Evolutionary conservation across 1,284 basidiomycete genomes (phyloP).

Genomic region (Testicularia cyperi): DNA sequence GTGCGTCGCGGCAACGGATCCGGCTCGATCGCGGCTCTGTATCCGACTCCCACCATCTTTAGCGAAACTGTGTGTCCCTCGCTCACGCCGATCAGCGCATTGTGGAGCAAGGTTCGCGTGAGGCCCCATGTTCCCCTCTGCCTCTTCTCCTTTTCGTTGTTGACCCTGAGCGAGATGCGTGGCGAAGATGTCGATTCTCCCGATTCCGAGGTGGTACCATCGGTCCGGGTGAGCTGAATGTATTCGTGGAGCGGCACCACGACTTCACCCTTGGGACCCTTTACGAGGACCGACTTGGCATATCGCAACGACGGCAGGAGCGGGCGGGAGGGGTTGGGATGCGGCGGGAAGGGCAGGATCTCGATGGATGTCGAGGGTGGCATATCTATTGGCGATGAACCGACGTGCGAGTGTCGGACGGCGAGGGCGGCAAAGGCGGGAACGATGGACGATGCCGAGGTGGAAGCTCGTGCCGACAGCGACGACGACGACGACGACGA

Average conservation of each 20-base stretch:
- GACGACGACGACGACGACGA: slow-evolving; percentile 65
- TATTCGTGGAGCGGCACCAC: slow-evolving; percentile 51
- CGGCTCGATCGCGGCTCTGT: slow-evolving; percentile 81
- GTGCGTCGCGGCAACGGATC: slow-evolving; percentile 66
- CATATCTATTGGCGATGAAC: slow-evolving; percentile 45
- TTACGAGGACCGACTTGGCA: slow-evolving; percentile 46
- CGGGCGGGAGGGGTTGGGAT: slow-evolving; percentile 48
- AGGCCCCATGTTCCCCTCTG: slow-evolving; percentile 91
- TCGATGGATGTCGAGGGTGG: slow-evolving; percentile 34
- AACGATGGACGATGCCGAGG: slow-evolving; percentile 68
- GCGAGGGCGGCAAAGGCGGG: background rate
- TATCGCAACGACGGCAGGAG: slow-evolving; percentile 39
- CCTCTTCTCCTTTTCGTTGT: slow-evolving; percentile 71
- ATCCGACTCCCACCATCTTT: slow-evolving; percentile 91
- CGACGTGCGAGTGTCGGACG: slow-evolving; percentile 50
- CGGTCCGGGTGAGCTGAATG: slow-evolving; percentile 16
- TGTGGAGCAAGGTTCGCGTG: slow-evolving; percentile 82
- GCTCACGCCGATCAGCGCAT: slow-evolving; percentile 86
- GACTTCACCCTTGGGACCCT: slow-evolving; percentile 48
- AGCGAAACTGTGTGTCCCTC: slow-evolving; percentile 80
- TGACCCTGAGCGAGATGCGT: slow-evolving; percentile 65
- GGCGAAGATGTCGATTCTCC: background rate
- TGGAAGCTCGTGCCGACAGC: slow-evolving; percentile 68
- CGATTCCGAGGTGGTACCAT: background rate
- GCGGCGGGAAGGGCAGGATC: slow-evolving; percentile 50